These are phyloP conservation scores for Boletus insuetus DNA, from an alignment of 768 basidiomycete species.

Conservation along the genomic window DNA sequence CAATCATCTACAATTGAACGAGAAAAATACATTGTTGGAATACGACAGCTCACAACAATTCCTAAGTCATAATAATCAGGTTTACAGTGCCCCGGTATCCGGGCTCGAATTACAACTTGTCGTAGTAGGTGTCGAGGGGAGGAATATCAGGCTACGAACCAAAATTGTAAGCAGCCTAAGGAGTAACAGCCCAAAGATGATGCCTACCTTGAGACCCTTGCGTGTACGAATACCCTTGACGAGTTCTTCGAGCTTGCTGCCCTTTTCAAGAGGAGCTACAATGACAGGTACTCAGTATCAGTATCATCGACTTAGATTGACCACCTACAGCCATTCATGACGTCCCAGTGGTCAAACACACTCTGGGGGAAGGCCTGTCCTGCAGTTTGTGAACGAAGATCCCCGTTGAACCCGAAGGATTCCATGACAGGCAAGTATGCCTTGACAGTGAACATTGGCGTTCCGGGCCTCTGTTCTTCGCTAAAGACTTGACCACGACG, in stretches of 20 bases:
- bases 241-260: slow-evolving; percentile 85
- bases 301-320: neutral
- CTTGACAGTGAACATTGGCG: slow-evolving; percentile 99
- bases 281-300: slow-evolving; percentile 1
- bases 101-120: slow-evolving; percentile 65
- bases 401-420: slow-evolving; percentile 98
- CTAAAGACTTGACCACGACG: slow-evolving; percentile 98
- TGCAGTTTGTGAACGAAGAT: slow-evolving; percentile 85
- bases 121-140: slow-evolving; percentile 85
- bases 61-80: slow-evolving; percentile 3
- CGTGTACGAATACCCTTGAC: slow-evolving; percentile 79
- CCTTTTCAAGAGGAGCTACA: slow-evolving; percentile 78
- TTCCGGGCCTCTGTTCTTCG: slow-evolving; percentile 95
- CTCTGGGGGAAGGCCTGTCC: slow-evolving; percentile 98
- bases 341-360: slow-evolving; percentile 92
- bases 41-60: slow-evolving; percentile 20
- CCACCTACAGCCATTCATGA: slow-evolving; percentile 76
- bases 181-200: neutral
- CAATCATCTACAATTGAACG: neutral
- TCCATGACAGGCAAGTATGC: slow-evolving; percentile 90
- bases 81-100: slow-evolving; percentile 4
- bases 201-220: slow-evolving; percentile 88
- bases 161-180: slow-evolving; percentile 8
- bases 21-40: slow-evolving; percentile 13
- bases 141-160: slow-evolving; percentile 76